Percentiles rank a stretch among this genome's conserved stretches.
Conservation (phyloP, 129 eudicot species). For the Chrysanthemum lavandulifolium region DNA sequence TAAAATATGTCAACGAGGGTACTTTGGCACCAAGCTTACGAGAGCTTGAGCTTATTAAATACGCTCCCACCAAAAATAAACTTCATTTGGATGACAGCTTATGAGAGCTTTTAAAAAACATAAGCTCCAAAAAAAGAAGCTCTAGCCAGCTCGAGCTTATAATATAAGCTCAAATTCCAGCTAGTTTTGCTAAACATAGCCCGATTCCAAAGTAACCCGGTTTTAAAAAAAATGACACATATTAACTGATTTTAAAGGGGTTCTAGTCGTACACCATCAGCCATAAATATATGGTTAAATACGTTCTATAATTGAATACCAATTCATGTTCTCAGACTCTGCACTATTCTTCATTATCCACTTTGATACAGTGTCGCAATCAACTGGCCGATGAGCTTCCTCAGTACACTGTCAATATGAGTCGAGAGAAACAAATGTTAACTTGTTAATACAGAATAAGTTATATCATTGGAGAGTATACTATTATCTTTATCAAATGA, state of each 20-base stretch:
- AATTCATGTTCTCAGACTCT: constrained; percentile 74
- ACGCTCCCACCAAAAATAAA: neutral
- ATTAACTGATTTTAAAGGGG: neutral
- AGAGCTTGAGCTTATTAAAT: too few species aligned
- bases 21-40: too few species aligned
- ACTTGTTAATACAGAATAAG: neutral
- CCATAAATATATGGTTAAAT: neutral
- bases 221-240: too few species aligned
- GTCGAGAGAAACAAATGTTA: constrained; percentile 14
- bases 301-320: constrained; percentile 36
- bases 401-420: constrained; percentile 61
- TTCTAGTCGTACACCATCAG: neutral
- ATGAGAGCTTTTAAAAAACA: too few species aligned
- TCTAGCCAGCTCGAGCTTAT: too few species aligned
- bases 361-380: constrained; percentile 65
- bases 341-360: constrained; percentile 70
- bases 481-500: neutral
- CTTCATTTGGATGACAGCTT: neutral
- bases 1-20: too few species aligned
- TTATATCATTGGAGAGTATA: neutral
- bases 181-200: too few species aligned
- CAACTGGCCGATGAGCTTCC: constrained; percentile 85
- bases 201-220: too few species aligned
- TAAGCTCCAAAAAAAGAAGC: too few species aligned
- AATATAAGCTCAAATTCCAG: too few species aligned